A percentile compares a stretch with the other conserved stretches of the same genome.
Evolutionary conservation across 2,329 filamentous ascomycete species (phyloP).

Genomic region (Cladosporium sp.): DNA sequence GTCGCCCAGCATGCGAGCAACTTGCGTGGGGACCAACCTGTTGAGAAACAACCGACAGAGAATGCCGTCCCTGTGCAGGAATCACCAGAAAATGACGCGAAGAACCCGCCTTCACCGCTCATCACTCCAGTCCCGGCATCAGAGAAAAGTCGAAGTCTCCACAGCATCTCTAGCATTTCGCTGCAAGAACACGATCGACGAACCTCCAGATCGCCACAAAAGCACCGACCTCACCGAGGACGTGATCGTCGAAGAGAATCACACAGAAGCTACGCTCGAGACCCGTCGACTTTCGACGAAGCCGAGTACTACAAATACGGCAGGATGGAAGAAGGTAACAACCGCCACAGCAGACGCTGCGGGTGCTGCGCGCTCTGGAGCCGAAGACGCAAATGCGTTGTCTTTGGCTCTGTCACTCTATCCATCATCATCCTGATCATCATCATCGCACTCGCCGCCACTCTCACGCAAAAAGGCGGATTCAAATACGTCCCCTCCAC

Average conservation of each 20-base stretch:
- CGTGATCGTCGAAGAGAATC: not conserved
- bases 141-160: not conserved
- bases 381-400: conserved; percentile 20
- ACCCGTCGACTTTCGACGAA: conserved; percentile 2
- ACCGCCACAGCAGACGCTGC: not conserved
- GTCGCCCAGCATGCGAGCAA: not conserved
- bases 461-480: conserved; percentile 19
- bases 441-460: conserved; percentile 22
- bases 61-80: not conserved
- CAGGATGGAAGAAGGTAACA: conserved; percentile 2
- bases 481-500: conserved; percentile 27
- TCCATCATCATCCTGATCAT: conserved; percentile 18
- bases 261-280: not conserved
- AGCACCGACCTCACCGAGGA: conserved; percentile 4
- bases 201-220: not conserved
- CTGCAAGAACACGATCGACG: not conserved
- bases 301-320: conserved; percentile 11
- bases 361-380: conserved; percentile 15
- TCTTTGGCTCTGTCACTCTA: conserved; percentile 18
- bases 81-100: not conserved
- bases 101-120: conserved; percentile 1
- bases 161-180: not conserved
- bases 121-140: not conserved
- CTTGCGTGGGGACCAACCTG: not conserved
- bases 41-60: not conserved